Evolutionary conservation across 768 basidiomycete species (phyloP).

Genomic region (Termitomyces sp.): DNA sequence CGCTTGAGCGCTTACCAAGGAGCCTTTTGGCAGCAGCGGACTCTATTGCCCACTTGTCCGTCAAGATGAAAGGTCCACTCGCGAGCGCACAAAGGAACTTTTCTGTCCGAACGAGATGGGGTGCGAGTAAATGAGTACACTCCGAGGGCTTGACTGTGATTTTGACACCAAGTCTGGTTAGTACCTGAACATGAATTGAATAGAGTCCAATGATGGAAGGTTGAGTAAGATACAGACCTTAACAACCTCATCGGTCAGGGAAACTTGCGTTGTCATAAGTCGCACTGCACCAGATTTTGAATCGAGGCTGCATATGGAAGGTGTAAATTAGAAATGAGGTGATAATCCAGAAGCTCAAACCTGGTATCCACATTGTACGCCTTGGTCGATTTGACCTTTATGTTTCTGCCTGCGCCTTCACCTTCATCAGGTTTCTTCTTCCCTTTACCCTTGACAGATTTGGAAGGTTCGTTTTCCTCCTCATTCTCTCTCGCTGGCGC

Average conservation of each 20-base stretch:
- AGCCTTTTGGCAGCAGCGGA: constrained; percentile 52
- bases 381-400: constrained; percentile 14
- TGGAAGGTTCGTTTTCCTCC: neutral
- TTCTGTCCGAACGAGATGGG: constrained; percentile 71
- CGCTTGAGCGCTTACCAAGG: constrained; percentile 46
- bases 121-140: constrained; percentile 77
- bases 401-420: constrained; percentile 5
- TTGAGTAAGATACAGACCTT: constrained; percentile 47
- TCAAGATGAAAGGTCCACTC: constrained; percentile 54
- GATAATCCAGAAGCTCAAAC: neutral
- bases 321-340: neutral
- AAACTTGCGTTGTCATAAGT: constrained; percentile 67
- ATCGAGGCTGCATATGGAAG: constrained; percentile 1
- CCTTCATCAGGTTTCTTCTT: constrained; percentile 18
- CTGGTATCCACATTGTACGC: constrained; percentile 9
- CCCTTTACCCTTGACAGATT: constrained; percentile 16
- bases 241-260: constrained; percentile 47
- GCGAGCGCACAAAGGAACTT: constrained; percentile 83
- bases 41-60: constrained; percentile 60
- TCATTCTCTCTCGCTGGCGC: constrained; percentile 5
- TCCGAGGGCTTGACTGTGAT: constrained; percentile 54
- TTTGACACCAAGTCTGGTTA: constrained; percentile 63
- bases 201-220: neutral
- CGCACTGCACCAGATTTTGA: constrained; percentile 24
- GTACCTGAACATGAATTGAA: constrained; percentile 31